These are phyloP conservation scores for Pythium phragmitis DNA, from an alignment of 352 stramenopile species.

Conservation along the genomic window DNA sequence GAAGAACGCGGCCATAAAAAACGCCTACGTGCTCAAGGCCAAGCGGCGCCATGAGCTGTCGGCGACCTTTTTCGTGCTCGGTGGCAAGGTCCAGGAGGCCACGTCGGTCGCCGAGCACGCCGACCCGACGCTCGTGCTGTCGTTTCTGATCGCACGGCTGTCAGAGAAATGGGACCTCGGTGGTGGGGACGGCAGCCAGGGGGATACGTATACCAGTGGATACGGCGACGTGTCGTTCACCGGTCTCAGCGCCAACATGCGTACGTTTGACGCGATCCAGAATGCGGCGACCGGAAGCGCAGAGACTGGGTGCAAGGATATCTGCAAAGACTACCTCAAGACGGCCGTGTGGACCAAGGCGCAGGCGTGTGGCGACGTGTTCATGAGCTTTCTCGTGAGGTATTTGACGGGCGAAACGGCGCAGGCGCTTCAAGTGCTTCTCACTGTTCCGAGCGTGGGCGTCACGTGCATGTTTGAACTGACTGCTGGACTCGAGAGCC, in stretches of 20 bases:
- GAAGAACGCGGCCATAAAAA: slow-evolving; percentile 90
- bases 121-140: slow-evolving; percentile 68
- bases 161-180: slow-evolving; percentile 74
- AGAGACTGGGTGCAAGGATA: slow-evolving; percentile 28
- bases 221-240: slow-evolving; percentile 53
- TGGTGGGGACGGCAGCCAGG: slow-evolving; percentile 26
- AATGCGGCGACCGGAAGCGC: slow-evolving; percentile 17
- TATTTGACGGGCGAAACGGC: slow-evolving; percentile 54
- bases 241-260: slow-evolving; percentile 52
- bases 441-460: slow-evolving; percentile 43
- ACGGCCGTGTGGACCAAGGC: slow-evolving; percentile 52
- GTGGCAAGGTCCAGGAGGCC: slow-evolving; percentile 73
- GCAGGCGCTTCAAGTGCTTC: slow-evolving; percentile 46
- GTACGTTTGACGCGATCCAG: slow-evolving; percentile 17
- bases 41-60: slow-evolving; percentile 83
- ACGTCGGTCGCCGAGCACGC: slow-evolving; percentile 73
- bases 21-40: slow-evolving; percentile 85
- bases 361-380: slow-evolving; percentile 56
- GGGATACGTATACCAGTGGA: slow-evolving; percentile 8
- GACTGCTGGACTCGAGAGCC: slow-evolving; percentile 2
- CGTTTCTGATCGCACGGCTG: slow-evolving; percentile 77
- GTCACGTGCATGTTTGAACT: slow-evolving; percentile 64
- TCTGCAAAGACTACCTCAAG: slow-evolving; percentile 60
- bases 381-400: slow-evolving; percentile 75
- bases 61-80: slow-evolving; percentile 82